These are phyloP conservation scores for Fusarium napiforme DNA, from an alignment of 2,329 filamentous ascomycete genomes.

Conservation along the genomic window DNA sequence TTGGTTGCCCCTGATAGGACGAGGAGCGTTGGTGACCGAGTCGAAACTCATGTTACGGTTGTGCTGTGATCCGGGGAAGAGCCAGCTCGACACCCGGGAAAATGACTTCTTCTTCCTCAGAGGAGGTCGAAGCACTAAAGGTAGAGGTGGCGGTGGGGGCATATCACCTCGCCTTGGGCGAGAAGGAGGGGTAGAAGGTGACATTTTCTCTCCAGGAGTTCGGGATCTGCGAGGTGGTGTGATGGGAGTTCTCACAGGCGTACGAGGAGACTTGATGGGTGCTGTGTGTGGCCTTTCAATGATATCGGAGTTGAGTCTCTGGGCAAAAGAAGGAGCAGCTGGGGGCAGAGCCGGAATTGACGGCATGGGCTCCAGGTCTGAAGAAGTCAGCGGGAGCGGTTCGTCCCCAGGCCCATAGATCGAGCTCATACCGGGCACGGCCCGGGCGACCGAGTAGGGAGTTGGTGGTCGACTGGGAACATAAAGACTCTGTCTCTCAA, in stretches of 20 bases:
- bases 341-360: slow-evolving; percentile 68
- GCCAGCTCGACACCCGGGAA: slow-evolving; percentile 69
- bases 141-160: slow-evolving; percentile 65
- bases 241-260: slow-evolving; percentile 48
- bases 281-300: slow-evolving; percentile 50
- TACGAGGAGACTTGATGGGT: slow-evolving; percentile 49
- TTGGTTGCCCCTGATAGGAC: slow-evolving; percentile 61
- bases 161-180: slow-evolving; percentile 47
- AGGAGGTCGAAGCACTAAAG: slow-evolving; percentile 68
- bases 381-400: slow-evolving; percentile 26
- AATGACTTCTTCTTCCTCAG: slow-evolving; percentile 75
- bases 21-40: slow-evolving; percentile 66
- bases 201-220: slow-evolving; percentile 45
- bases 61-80: slow-evolving; percentile 58
- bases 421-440: slow-evolving; percentile 47
- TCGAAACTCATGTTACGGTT: slow-evolving; percentile 57
- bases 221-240: slow-evolving; percentile 44
- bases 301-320: slow-evolving; percentile 62
- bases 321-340: slow-evolving; percentile 66
- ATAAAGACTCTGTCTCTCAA: slow-evolving; percentile 70
- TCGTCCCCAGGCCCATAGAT: slow-evolving; percentile 13
- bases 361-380: slow-evolving; percentile 64
- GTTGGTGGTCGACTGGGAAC: slow-evolving; percentile 64
- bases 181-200: slow-evolving; percentile 44
- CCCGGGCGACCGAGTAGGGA: slow-evolving; percentile 53